Percentiles rank a stretch among this genome's conserved stretches.
phyloP scores from a whole-genome alignment of 495 filamentous ascomycete species.

The Tuber aestivum region DNA sequence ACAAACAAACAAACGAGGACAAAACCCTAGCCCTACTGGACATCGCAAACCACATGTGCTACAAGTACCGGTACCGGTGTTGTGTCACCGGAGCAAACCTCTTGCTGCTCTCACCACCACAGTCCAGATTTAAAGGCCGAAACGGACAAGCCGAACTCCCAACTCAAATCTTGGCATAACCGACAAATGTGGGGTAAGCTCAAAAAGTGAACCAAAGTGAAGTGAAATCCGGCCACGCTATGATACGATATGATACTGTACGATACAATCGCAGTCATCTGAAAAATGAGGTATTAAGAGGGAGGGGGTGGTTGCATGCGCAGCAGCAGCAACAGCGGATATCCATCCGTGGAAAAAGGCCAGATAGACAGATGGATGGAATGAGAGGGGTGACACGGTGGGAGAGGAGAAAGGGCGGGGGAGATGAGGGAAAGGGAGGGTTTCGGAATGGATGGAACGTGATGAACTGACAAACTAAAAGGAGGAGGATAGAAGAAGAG shows the following conservation, averaged over 20 bases:
- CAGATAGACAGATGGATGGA: neutral
- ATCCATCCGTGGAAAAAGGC: neutral
- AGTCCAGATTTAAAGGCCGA: neutral
- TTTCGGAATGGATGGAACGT: neutral
- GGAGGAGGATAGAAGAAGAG: neutral
- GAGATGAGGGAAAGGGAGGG: neutral
- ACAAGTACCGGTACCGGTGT: too few species aligned
- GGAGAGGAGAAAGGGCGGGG: neutral
- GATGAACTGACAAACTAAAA: neutral
- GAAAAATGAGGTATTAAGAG: conserved; percentile 5
- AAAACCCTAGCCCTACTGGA: neutral
- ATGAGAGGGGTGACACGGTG: neutral
- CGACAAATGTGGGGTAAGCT: neutral
- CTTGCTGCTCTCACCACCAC: neutral
- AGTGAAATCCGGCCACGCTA: neutral
- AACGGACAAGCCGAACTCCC: neutral
- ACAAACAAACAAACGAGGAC: neutral
- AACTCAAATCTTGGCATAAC: neutral
- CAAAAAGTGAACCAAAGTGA: conserved; percentile 1
- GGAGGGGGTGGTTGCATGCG: neutral
- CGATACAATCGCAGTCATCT: conserved; percentile 1
- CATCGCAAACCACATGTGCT: neutral
- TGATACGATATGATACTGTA: neutral
- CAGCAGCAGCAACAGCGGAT: neutral
- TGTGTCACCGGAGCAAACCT: neutral